Base-by-base conservation (phyloP, 2,329 filamentous ascomycete genomes). In the Ascochyta koolunga region DNA sequence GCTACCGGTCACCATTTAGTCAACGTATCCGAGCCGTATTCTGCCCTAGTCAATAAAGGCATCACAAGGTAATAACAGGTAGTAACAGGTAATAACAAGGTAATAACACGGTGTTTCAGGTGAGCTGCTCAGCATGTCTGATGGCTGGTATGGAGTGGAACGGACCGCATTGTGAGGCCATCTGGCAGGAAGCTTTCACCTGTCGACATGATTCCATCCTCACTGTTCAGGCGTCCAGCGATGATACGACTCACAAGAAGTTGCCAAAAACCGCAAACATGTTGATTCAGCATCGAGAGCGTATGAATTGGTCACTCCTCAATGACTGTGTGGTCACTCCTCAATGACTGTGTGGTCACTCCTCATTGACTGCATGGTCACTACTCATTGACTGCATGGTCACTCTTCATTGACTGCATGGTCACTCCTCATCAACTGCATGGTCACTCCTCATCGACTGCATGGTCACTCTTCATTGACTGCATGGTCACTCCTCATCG, bases 1-100 rank as follows among this genome's bases (percentile, higher is more conserved):
- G 66, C 60, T 42, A 55, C 58, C 42, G 58, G 60, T 62, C 66
- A 61, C 62, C 55, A 54, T 61, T 25, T 46, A 51, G 37, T 25
- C 32, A 18, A 49, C 11, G 27, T 24, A 10, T 25, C 15, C 32
- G 35, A n/a, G 38, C 39, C 47, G 32, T 35, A 41, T 16, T 16
- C 15, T 19, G 37, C 32, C 4, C 18, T 33, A 15, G 22, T 24
- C 33, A 32, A 39, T 37, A 18, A 22, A n/a, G n/a, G n/a, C n/a
- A n/a, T n/a, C n/a, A n/a, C n/a, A n/a, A n/a, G n/a, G n/a, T n/a
- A n/a, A n/a, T n/a, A n/a, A n/a, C n/a, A n/a, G n/a, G n/a, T n/a
- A n/a, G n/a, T n/a, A n/a, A n/a, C n/a, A n/a, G n/a, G n/a, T n/a
- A n/a, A n/a, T n/a, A n/a, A n/a, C n/a, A n/a, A n/a, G n/a, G n/a